Conservation (phyloP, 176 grass and related monocot species). For the Avena eriantha region DNA sequence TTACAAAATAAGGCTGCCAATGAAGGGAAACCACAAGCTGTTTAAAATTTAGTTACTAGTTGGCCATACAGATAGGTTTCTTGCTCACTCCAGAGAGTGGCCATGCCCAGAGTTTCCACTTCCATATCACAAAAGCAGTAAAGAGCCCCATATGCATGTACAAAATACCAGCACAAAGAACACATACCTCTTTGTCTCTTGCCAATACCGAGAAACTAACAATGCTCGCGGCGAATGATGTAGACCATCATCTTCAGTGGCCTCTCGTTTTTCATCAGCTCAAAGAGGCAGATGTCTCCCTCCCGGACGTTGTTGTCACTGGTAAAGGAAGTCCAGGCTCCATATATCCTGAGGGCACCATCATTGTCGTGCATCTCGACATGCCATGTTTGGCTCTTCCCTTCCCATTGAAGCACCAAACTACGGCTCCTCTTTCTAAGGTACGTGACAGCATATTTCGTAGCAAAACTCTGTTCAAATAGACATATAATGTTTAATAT, state of each 20-base stretch:
- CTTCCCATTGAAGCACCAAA: neutral
- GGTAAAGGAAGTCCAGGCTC: conserved; percentile 39
- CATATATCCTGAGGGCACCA: neutral
- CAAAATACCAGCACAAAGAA: neutral
- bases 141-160: neutral
- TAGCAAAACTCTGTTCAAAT: conserved; percentile 20
- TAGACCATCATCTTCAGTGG: conserved; percentile 42
- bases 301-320: conserved; percentile 39
- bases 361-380: neutral
- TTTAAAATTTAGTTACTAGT: no score
- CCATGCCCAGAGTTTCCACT: conserved; percentile 13
- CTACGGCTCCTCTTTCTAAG: conserved; percentile 1
- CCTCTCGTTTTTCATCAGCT: conserved; percentile 33
- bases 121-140: conserved; percentile 26
- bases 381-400: conserved; percentile 13
- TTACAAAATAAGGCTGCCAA: no score
- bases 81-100: no score
- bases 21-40: neutral
- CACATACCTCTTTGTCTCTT: neutral
- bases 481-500: neutral
- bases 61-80: no score
- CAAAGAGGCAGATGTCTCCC: conserved; percentile 54
- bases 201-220: neutral
- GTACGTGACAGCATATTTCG: neutral
- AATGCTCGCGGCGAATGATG: conserved; percentile 26